Conservation (phyloP, 371 early-diverging fungal species). For the Mucor circinelloides region DNA sequence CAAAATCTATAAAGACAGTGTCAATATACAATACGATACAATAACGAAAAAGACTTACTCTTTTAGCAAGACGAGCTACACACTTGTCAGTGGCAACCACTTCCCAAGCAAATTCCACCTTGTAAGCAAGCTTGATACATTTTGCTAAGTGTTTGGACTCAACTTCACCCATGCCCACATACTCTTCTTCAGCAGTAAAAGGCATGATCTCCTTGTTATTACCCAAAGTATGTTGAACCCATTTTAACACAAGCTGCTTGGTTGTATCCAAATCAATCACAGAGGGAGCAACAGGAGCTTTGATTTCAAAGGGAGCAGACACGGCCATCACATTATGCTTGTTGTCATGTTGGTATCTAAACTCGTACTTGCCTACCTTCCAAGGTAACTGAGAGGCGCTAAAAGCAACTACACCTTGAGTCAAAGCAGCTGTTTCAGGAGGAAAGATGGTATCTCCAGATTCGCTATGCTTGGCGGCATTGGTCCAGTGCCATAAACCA, state of each 20-base stretch:
- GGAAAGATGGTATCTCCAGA: slow-evolving; percentile 24
- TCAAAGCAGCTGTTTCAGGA: slow-evolving; percentile 22
- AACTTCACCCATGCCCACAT: slow-evolving; percentile 64
- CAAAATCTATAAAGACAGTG: slow-evolving; percentile 19
- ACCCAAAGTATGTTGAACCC: slow-evolving; percentile 43
- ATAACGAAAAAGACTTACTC: slow-evolving; percentile 26
- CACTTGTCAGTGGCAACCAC: slow-evolving; percentile 67
- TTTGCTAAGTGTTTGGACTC: slow-evolving; percentile 80
- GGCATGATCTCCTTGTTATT: slow-evolving; percentile 60
- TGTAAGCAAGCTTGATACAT: slow-evolving; percentile 77
- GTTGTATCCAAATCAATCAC: slow-evolving; percentile 24
- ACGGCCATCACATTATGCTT: slow-evolving; percentile 83
- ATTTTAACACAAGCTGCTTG: slow-evolving; percentile 29
- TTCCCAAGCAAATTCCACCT: slow-evolving; percentile 87
- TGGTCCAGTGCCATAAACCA: slow-evolving; percentile 64
- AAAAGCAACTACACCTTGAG: slow-evolving; percentile 55
- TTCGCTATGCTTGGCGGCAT: slow-evolving; percentile 1
- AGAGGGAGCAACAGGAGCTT: slow-evolving; percentile 20
- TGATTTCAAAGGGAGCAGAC: slow-evolving; percentile 80
- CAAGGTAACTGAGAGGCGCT: slow-evolving; percentile 75
- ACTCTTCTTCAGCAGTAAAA: slow-evolving; percentile 54
- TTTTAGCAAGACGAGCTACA: slow-evolving; percentile 48
- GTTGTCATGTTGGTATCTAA: slow-evolving; percentile 87
- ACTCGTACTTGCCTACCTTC: slow-evolving; percentile 84
- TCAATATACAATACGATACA: not conserved